These are phyloP conservation scores for Ceratocystis papillata DNA, from an alignment of 2,329 filamentous ascomycete genomes.

Conservation along the genomic window DNA sequence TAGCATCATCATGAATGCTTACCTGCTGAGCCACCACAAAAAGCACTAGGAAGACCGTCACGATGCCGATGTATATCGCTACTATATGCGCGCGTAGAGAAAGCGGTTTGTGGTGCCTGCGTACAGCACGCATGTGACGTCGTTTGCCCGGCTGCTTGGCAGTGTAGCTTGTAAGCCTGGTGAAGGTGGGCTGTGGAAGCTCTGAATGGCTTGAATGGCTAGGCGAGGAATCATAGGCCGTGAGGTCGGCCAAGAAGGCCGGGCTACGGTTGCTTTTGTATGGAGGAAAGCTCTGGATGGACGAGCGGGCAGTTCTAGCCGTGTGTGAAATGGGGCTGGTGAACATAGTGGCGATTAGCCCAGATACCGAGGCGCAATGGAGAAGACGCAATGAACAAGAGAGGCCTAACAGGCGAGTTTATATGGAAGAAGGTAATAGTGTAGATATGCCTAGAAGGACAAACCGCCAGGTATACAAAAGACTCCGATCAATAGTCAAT, in stretches of 20 bases:
- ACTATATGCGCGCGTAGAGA: slow-evolving; percentile 6
- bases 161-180: neutral
- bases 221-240: neutral
- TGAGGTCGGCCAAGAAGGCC: neutral
- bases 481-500: too few relatives aligned
- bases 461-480: too few relatives aligned
- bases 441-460: too few relatives aligned
- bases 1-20: slow-evolving; percentile 12
- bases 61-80: neutral
- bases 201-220: neutral
- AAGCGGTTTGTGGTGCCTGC: slow-evolving; percentile 15
- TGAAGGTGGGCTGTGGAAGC: neutral
- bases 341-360: neutral
- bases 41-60: slow-evolving; percentile 11
- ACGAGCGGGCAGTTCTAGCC: neutral
- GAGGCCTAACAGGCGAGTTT: neutral
- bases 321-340: neutral
- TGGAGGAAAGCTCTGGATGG: neutral
- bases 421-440: too few relatives aligned
- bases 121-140: slow-evolving; percentile 9
- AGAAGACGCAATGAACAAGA: neutral
- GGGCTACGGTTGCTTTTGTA: neutral
- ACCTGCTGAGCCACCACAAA: slow-evolving; percentile 14
- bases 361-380: neutral
- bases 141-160: neutral